Evolutionary conservation across 2,329 filamentous ascomycete genomes (phyloP), one percentile per base, ranked within the genome.

Genomic region (Emmonsiellopsis sp.): DNA sequence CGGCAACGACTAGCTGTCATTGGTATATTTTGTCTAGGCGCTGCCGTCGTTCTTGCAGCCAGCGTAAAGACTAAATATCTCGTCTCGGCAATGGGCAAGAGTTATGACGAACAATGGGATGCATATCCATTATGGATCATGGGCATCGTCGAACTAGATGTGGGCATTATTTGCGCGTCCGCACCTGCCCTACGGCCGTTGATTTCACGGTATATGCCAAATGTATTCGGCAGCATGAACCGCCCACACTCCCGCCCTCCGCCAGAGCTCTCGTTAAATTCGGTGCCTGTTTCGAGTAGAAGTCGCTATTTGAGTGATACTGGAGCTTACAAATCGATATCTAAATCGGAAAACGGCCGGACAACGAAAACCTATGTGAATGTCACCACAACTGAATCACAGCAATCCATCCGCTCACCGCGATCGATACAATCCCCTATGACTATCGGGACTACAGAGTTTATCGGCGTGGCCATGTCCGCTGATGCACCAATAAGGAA

Each of bases 111-210:
- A 26, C 50, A 52, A 41, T 38, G 30, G 40, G 50, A 52, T 16
- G 50, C 20, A 4, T 52, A 52, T 52, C 50, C 50, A 4, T 37
- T 52, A 7, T 52, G 50, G 50, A 52, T 52, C 32, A 35, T 43
- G 35, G 15, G 38, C 26, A 52, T 45, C 35, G 32, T 52, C 31
- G 50, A 52, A 45, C 31, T 52, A n/a, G 50, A 52, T 52, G 11
- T 45, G n/a, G 41, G 50, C n/a, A 43, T 52, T 43, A 52, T 45
- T n/a, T 52, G 40, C 34, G 50, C 50, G 5, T 52, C 50, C 44
- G 50, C 50, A 0, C 50, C 38, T 15, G 50, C 50, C 6, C n/a
- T 52, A 20, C 26, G 50, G 15, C 40, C 50, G 11, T 35, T 52
- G 11, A 37, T 52, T 8, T 35, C 50, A 20, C 10, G 11, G 30